These are phyloP conservation scores for Protomyces lactucae-debilis DNA, from an alignment of 1,139 yeast species.

Conservation along the genomic window DNA sequence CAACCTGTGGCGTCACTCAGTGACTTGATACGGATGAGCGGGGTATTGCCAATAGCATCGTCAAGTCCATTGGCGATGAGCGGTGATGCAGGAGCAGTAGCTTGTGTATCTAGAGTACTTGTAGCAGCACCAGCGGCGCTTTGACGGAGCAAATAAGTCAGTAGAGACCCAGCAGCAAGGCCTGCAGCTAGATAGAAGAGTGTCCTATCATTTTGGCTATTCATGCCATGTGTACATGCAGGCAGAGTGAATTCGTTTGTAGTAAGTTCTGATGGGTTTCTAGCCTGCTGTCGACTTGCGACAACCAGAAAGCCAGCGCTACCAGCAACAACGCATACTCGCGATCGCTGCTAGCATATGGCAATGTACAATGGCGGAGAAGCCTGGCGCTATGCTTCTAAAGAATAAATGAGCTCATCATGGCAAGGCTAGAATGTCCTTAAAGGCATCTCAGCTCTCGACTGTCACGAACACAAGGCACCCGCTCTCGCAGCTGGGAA, in stretches of 20 bases:
- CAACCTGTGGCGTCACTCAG: constrained; percentile 74
- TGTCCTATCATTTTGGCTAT: background rate
- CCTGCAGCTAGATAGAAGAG: background rate
- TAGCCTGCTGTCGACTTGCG: too few relatives aligned
- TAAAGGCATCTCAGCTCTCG: too few relatives aligned
- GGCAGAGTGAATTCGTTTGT: background rate
- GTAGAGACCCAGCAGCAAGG: background rate
- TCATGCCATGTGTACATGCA: background rate
- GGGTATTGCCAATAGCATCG: constrained; percentile 82
- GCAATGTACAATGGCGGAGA: too few relatives aligned
- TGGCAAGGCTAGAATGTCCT: too few relatives aligned
- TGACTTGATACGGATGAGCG: constrained; percentile 70
- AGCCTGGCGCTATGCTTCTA: too few relatives aligned
- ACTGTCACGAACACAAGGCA: too few relatives aligned
- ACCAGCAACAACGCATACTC: too few relatives aligned
- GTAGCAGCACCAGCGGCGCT: constrained; percentile 58
- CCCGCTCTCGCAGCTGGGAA: too few relatives aligned
- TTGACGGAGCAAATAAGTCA: constrained; percentile 45
- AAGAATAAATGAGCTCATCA: too few relatives aligned
- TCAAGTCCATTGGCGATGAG: constrained; percentile 44
- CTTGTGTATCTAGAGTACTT: constrained; percentile 16
- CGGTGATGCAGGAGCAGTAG: background rate
- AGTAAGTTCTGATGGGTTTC: too few relatives aligned
- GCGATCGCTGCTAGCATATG: too few relatives aligned
- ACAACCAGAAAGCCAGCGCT: too few relatives aligned